Evolutionary conservation across 116 monocot genomes (phyloP).

Genomic region (Iris pallida): DNA sequence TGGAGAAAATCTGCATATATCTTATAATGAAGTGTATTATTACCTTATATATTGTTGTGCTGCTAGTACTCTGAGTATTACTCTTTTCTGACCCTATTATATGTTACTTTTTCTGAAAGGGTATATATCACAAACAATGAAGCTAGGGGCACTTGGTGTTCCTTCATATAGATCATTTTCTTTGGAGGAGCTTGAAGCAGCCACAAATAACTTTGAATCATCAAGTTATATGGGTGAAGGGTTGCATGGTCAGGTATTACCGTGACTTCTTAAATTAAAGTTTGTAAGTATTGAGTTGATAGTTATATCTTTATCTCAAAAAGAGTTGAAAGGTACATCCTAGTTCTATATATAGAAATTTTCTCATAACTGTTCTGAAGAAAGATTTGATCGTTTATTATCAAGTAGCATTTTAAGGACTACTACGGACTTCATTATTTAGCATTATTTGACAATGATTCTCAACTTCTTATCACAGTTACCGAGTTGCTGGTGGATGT

Average conservation of each 20-base stretch:
- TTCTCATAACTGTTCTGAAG: neutral
- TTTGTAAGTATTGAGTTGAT: neutral
- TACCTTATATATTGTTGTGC: neutral
- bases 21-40: neutral
- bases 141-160: constrained; percentile 72
- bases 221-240: constrained; percentile 62
- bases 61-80: neutral
- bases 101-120: constrained; percentile 29
- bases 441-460: neutral
- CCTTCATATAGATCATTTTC: constrained; percentile 69
- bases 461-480: neutral
- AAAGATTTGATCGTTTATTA: neutral
- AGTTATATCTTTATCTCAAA: too few species aligned
- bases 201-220: constrained; percentile 73
- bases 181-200: constrained; percentile 83
- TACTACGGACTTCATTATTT: neutral
- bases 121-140: constrained; percentile 82
- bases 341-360: neutral
- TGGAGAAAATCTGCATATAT: too few species aligned
- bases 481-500: too few species aligned
- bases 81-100: neutral
- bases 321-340: neutral
- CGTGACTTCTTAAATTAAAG: constrained; percentile 5
- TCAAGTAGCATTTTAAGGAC: neutral
- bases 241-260: constrained; percentile 61